These are phyloP conservation scores for Solanum infundibuliforme DNA, from an alignment of 257 asterid genomes.

Conservation along the genomic window DNA sequence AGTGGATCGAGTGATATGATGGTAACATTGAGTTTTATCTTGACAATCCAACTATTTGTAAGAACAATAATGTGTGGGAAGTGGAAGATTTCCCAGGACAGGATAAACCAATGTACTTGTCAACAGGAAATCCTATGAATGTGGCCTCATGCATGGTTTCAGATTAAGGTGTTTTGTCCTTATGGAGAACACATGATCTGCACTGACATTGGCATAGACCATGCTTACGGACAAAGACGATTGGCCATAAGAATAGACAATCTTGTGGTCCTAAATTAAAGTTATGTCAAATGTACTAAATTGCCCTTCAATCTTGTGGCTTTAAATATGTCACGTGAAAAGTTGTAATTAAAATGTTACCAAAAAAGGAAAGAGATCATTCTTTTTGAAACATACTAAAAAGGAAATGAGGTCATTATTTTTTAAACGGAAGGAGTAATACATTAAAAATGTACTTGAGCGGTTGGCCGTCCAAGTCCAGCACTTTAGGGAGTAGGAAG, in stretches of 20 bases:
- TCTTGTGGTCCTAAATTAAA: no score
- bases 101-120: neutral
- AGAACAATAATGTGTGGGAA: neutral
- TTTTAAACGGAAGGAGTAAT: no score
- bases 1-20: neutral
- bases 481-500: no score
- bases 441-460: no score
- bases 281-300: no score
- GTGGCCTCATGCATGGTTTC: neutral
- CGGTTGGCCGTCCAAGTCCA: no score
- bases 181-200: neutral
- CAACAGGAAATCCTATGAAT: neutral
- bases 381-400: no score
- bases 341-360: no score
- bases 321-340: no score
- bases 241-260: neutral
- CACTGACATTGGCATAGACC: neutral
- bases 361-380: no score
- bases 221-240: neutral
- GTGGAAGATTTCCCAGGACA: neutral
- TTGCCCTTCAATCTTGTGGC: no score
- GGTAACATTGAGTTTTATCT: neutral
- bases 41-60: neutral
- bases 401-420: no score
- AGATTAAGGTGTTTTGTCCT: neutral